Evolutionary conservation across 495 filamentous ascomycete species (phyloP), one percentile per base, ranked within the genome.

Genomic region (Neohortaea acidophila): DNA sequence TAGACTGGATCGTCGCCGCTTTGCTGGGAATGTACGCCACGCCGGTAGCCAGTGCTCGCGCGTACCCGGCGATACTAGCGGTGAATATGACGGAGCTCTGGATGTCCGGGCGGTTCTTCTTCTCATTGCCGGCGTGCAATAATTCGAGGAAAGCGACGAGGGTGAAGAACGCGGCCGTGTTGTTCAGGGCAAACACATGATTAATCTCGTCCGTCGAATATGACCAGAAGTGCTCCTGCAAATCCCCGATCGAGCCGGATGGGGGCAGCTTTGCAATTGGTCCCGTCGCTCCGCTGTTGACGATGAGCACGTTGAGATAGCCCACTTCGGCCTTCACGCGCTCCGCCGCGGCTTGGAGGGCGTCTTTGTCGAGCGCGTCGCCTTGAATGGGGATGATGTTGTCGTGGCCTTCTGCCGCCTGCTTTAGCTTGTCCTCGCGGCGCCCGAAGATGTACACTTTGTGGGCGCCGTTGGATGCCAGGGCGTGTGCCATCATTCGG

Each of bases 361-460:
- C 40, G 4, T 47, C 29, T 41, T 62, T 60, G n/a, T 57, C 60
- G n/a, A 60, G 58, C 4, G 63, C 59, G 41, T 67, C 63, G 28
- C 53, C 52, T 6, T 41, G 43, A 28, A 58, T 29, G 0, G 56
- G 59, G 20, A 59, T 43, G 31, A 66, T 51, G 17, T 54, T 57
- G 11, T 43, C 32, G 26, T 51, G 45, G 20, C 40, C 17, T 20
- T 40, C 7, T 11, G 47, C 47, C 1, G 37, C 47, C 18, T 40
- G 26, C 22, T 45, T 15, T 17, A 49, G 37, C 21, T 26, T 36
- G 24, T 72, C 69, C 73, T 37, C 57, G 15, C 73, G 63, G 2
- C 78, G 63, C 13, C 74, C 77, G 26, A 79, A 51, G 44, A 83
- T 70, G 60, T 77, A 83, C 33, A 83, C 69, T 44, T 69, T 72